Evolutionary conservation across 2,329 filamentous ascomycete species (phyloP), one percentile per base, ranked within the genome.

Genomic region (Arthrobotrys megalospora): DNA sequence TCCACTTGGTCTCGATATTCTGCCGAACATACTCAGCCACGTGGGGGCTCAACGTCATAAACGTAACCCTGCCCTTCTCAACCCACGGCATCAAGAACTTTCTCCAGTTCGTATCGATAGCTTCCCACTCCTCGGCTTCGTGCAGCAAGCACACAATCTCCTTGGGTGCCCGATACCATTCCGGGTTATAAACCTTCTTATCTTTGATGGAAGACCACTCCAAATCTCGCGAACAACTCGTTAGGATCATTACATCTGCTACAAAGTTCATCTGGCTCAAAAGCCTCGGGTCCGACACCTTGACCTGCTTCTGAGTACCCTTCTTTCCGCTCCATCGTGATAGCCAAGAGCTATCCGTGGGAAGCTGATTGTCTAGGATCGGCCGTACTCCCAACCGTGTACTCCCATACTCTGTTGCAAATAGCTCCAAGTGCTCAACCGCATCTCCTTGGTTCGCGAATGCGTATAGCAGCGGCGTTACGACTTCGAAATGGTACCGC

Each of bases 11-110:
- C 16, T 81, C 67, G 41, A 76, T 80, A 21, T 81, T 64, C 41
- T 72, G 62, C 47, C 77, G 45, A 0, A 83, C 77, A 65, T 80
- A 82, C n/a, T 80, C 68, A 2, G 78, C 80, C 4, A 81, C 81
- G 79, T 83, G 82, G 5, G 79, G 76, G 28, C 80, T 81, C 16
- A 83, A 55, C 2, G 81, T 77, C 60, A 82, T 65, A 70, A 82
- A 82, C 7, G 81, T 80, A 6, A 83, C 32, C 41, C 79, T 48
- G 10, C 80, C 80, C 21, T 75, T 67, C 8, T 82, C 76, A 7
- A 82, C 71, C 82, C 82, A 81, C 21, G 76, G 76, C 41, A 63
- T 50, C 69, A 75, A 48, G n/a, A 50, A 65, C 47, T 47, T 69
- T 16, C 76, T 55, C 69, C 69, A 75, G 1, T 38, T 14, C 6